A percentile compares a stretch with the other conserved stretches of the same genome.
phyloP scores from a whole-genome alignment of 495 filamentous ascomycete species.

The Aspergillus campestris region DNA sequence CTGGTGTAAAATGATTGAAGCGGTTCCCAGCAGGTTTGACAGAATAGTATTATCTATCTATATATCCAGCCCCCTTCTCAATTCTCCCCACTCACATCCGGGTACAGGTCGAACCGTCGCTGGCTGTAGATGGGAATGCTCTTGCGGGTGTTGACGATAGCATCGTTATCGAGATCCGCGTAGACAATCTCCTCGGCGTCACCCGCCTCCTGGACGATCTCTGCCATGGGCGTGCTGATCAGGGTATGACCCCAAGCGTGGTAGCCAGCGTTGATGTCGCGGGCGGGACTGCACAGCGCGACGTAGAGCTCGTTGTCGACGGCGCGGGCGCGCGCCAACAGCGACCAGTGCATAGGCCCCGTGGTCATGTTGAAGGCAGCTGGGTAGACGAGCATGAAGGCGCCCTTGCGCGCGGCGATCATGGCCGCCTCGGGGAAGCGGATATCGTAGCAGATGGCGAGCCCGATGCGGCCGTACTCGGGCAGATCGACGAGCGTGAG shows the following conservation, averaged over 20 bases:
- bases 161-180: conserved; percentile 61
- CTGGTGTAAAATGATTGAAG: no score
- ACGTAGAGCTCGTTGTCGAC: conserved; percentile 96
- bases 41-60: no score
- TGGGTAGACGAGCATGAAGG: conserved; percentile 82
- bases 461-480: conserved; percentile 72
- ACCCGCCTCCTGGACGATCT: conserved; percentile 63
- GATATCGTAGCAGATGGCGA: conserved; percentile 96
- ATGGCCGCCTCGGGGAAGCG: conserved; percentile 92
- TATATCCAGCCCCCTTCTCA: no score
- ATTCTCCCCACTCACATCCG: conserved; percentile 58
- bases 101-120: conserved; percentile 92
- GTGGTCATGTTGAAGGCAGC: conserved; percentile 95
- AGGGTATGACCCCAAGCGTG: conserved; percentile 89
- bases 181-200: conserved; percentile 69
- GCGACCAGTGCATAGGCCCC: conserved; percentile 81
- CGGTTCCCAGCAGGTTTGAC: no score
- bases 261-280: conserved; percentile 70
- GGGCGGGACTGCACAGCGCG: conserved; percentile 81
- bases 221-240: conserved; percentile 82
- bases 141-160: conserved; percentile 68
- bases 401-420: conserved; percentile 75
- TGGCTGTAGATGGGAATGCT: conserved; percentile 80
- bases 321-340: conserved; percentile 75
- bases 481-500: conserved; percentile 75